Conservation (phyloP, 2,329 filamentous ascomycete species). For the Aspergillus novofumigatus region DNA sequence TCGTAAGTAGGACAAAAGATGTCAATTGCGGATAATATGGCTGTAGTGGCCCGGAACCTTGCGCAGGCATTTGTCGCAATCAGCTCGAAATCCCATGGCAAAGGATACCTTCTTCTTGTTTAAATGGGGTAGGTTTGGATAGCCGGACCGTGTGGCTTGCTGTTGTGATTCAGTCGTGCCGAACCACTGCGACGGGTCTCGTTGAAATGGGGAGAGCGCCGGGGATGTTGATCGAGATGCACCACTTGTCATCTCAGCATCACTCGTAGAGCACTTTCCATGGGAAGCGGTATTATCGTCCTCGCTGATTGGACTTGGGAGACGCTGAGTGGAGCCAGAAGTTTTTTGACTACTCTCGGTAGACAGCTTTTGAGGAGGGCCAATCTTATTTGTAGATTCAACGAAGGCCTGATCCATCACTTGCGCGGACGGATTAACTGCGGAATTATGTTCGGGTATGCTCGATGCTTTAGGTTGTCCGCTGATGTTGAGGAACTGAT, state of each 20-base stretch:
- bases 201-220: neutral
- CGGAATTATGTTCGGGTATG: constrained; percentile 26
- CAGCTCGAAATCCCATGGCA: constrained; percentile 72
- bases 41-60: constrained; percentile 77
- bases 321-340: constrained; percentile 21
- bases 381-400: neutral
- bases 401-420: neutral
- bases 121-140: neutral
- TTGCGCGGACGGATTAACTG: constrained; percentile 1
- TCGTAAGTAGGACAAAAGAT: neutral
- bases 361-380: neutral
- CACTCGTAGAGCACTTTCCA: constrained; percentile 7
- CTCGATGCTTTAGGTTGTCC: constrained; percentile 27
- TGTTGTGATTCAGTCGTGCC: neutral
- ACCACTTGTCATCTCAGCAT: constrained; percentile 16
- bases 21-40: constrained; percentile 58
- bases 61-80: constrained; percentile 72
- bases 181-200: neutral
- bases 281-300: constrained; percentile 20
- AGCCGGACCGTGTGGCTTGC: neutral
- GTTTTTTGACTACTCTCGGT: constrained; percentile 9
- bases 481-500: constrained; percentile 29
- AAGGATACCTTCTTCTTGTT: constrained; percentile 57
- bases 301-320: constrained; percentile 41
- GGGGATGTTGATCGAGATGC: constrained; percentile 6